Conservation (phyloP, 2,329 filamentous ascomycete genomes). For the Ophiobolus disseminans region DNA sequence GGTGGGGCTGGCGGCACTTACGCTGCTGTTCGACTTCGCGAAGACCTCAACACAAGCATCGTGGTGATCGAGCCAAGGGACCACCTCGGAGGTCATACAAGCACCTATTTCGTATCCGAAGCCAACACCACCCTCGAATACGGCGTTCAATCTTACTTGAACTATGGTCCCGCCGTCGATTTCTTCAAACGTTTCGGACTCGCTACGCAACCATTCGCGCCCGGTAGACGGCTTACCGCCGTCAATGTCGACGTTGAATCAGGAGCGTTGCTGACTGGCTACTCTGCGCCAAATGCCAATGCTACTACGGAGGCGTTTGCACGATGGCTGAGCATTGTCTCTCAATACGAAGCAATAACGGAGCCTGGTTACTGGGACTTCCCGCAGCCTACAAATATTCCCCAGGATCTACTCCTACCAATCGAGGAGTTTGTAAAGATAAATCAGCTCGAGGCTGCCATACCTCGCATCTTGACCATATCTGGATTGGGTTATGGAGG, state of each 20-base stretch:
- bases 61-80: conserved; percentile 51
- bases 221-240: conserved; percentile 15
- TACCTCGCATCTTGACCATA: conserved; percentile 25
- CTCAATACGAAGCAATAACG: conserved; percentile 23
- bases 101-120: conserved; percentile 53
- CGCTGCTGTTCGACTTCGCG: conserved; percentile 52
- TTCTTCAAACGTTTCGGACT: conserved; percentile 58
- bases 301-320: conserved; percentile 24
- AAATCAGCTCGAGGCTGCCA: conserved; percentile 38
- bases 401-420: conserved; percentile 56
- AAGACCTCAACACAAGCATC: conserved; percentile 50
- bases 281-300: conserved; percentile 18
- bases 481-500: conserved; percentile 29
- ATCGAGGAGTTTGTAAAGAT: conserved; percentile 59
- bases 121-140: conserved; percentile 46
- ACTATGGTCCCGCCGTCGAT: conserved; percentile 49
- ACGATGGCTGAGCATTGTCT: conserved; percentile 24
- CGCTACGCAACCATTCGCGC: conserved; percentile 7
- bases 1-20: conserved; percentile 55
- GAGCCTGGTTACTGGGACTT: conserved; percentile 35
- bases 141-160: conserved; percentile 52
- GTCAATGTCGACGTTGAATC: conserved; percentile 44
- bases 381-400: conserved; percentile 49
- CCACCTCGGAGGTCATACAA: conserved; percentile 57
- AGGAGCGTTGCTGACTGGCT: conserved; percentile 23